Evolutionary conservation across 1,139 yeast species (phyloP).

Genomic region (Debaryomyces coudertii): DNA sequence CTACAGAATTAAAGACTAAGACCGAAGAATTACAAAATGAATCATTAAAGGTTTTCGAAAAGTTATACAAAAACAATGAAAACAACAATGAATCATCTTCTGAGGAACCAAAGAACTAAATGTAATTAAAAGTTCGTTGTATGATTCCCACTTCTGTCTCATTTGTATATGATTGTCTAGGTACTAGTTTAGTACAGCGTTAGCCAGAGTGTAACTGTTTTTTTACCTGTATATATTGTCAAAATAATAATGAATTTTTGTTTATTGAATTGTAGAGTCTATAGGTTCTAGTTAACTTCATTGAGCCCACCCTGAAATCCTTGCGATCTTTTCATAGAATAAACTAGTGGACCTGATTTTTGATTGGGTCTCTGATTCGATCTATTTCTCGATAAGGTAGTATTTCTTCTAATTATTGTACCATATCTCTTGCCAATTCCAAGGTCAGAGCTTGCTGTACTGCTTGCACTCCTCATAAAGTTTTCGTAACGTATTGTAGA

Average conservation of each 20-base stretch:
- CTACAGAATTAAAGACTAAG: constrained; percentile 86
- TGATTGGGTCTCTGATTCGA: constrained; percentile 17
- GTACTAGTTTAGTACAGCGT: background rate
- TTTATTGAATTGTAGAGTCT: constrained; percentile 3
- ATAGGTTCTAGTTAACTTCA: constrained; percentile 15
- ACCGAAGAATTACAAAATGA: constrained; percentile 92
- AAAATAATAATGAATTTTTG: constrained; percentile 6
- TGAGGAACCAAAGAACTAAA: constrained; percentile 50
- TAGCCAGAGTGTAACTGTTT: constrained; percentile 7
- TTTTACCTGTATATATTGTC: constrained; percentile 21
- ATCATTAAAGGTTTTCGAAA: constrained; percentile 92
- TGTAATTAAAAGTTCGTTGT: constrained; percentile 2
- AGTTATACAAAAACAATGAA: constrained; percentile 82
- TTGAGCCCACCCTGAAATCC: constrained; percentile 21
- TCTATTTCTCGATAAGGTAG: background rate
- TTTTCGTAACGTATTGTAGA: background rate
- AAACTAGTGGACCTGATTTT: constrained; percentile 16
- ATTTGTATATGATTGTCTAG: constrained; percentile 3
- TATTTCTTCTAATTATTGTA: constrained; percentile 16
- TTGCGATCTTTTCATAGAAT: constrained; percentile 25
- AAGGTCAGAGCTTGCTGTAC: constrained; percentile 19
- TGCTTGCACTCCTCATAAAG: constrained; percentile 8
- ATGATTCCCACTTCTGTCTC: background rate
- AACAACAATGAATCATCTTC: constrained; percentile 30
- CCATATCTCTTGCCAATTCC: constrained; percentile 27